Percentiles rank a stretch among this genome's conserved stretches.
phyloP scores from a whole-genome alignment of 306 rosid species.

The Acacia crassicarpa region DNA sequence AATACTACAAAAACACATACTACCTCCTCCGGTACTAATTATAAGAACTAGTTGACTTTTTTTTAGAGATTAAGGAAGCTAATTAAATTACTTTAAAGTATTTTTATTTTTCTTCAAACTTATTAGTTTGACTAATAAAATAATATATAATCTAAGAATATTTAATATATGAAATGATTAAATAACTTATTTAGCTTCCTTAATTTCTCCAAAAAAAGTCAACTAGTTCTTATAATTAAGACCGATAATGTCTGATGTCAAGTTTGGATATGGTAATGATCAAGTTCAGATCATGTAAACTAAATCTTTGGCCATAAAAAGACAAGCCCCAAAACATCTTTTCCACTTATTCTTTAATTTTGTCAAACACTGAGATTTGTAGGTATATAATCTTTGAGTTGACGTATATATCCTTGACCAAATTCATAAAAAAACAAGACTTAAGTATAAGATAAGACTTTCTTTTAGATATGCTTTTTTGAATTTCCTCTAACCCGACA shows the following conservation, averaged over 20 bases:
- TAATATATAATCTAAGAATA: too few relatives aligned
- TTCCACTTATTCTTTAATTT: background rate
- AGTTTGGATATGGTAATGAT: constrained; percentile 23
- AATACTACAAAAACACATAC: background rate
- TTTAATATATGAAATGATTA: too few relatives aligned
- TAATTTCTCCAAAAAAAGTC: too few relatives aligned
- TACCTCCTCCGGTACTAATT: too few relatives aligned
- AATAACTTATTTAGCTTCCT: too few relatives aligned
- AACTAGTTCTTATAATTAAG: too few relatives aligned
- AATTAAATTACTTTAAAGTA: too few relatives aligned
- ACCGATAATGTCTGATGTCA: constrained; percentile 5
- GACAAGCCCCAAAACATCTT: constrained; percentile 34
- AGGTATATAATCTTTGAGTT: background rate
- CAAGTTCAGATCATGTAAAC: constrained; percentile 21
- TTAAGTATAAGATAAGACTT: background rate
- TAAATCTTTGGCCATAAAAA: constrained; percentile 17
- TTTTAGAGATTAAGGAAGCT: too few relatives aligned
- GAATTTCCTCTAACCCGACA: background rate
- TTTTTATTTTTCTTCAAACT: too few relatives aligned
- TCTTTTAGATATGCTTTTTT: background rate
- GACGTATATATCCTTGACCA: background rate
- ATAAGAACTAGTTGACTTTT: too few relatives aligned
- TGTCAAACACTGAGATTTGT: background rate
- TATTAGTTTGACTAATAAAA: too few relatives aligned
- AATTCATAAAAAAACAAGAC: background rate